Base-by-base conservation (phyloP, 2,329 filamentous ascomycete species). In the Colletotrichum truncatum region DNA sequence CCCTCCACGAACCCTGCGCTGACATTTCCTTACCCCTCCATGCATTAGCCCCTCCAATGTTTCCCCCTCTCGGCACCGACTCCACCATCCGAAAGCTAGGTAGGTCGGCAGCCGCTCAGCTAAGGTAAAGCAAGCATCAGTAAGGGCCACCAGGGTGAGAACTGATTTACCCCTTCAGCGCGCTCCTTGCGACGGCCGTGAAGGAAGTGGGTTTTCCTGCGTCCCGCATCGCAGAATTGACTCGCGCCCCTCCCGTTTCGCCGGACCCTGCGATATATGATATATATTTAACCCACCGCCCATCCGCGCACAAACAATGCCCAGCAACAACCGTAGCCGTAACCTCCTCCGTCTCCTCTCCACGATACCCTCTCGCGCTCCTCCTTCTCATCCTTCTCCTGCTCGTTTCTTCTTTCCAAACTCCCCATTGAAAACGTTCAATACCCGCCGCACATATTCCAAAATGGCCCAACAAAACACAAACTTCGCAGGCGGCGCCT, bases 31-130 rank as follows among this genome's bases (percentile, higher is more conserved):
- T 39, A 34, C 45, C 28, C 43, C 26, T 57, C 52, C 23, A 28
- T 18, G 30, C n/a, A n/a, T n/a, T n/a, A n/a, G n/a, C 34, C 18
- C 55, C 34, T 36, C 43, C 45, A 39, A 51, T 14, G 14, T 34
- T 18, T 4, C 25, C 23, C 39, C 41, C 16, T 39, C 34, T 51
- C 38, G 55, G 56, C 55, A 48, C 32, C 46, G 16, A 46, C 61
- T 62, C 62, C 62, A 62, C 62, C 49, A 36, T 49, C 62, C 57
- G 49, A 61, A 46, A 56, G 53, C 51, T 25, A 52, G 25, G 1
- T 26, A 54, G 36, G 25, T 25, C 36, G 25, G 51, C 28, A 51
- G 46, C 46, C 6, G 23, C 7, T 51, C 46, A 23, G 46, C 14
- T 18, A 23, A 34, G 14, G 30, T n/a, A n/a, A n/a, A 32, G 48